These are phyloP conservation scores for Lactarius deliciosus DNA, from an alignment of 768 basidiomycete species.

Conservation along the genomic window DNA sequence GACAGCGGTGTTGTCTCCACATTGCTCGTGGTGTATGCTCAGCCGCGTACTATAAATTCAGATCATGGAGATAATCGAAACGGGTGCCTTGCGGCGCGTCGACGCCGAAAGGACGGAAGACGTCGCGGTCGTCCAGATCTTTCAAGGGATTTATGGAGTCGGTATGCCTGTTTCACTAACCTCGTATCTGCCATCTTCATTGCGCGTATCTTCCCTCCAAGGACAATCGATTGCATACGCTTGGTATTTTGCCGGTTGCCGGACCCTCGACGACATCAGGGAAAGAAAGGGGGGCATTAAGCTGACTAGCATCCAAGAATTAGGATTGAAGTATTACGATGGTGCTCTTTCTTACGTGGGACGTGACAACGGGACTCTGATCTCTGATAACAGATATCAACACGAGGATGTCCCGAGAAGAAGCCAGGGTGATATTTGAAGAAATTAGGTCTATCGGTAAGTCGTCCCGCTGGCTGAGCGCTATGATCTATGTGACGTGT, in stretches of 20 bases:
- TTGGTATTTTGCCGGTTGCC: slow-evolving; percentile 76
- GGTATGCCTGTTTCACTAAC: slow-evolving; percentile 46
- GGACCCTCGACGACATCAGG: slow-evolving; percentile 73
- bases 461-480: slow-evolving; percentile 15
- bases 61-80: slow-evolving; percentile 81
- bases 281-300: slow-evolving; percentile 60
- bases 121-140: slow-evolving; percentile 52
- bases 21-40: background rate
- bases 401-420: slow-evolving; percentile 77
- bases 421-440: slow-evolving; percentile 72
- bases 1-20: background rate
- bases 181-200: background rate
- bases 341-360: slow-evolving; percentile 40
- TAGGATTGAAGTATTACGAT: slow-evolving; percentile 69
- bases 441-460: slow-evolving; percentile 70
- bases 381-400: slow-evolving; percentile 59
- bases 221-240: slow-evolving; percentile 64
- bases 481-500: slow-evolving; percentile 9
- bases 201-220: slow-evolving; percentile 31
- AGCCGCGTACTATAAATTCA: slow-evolving; percentile 32
- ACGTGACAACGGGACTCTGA: background rate
- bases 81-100: slow-evolving; percentile 70
- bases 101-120: slow-evolving; percentile 66
- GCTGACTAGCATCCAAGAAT: slow-evolving; percentile 57
- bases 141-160: slow-evolving; percentile 85